These are phyloP conservation scores for Knoxia roxburghii DNA, from an alignment of 257 asterid species.

Conservation along the genomic window DNA sequence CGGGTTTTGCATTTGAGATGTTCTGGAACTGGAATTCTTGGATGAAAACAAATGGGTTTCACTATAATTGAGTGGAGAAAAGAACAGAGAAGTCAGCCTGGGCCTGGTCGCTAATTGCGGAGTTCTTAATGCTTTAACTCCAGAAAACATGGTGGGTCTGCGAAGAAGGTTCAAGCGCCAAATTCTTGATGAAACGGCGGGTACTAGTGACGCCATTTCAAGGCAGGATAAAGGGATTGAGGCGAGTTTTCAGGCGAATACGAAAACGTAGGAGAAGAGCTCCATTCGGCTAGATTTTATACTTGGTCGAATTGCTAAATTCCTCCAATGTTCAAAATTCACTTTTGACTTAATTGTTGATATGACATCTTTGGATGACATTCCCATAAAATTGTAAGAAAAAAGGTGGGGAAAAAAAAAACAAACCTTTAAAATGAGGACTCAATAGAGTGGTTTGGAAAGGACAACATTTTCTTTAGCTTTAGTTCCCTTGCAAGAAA, in stretches of 20 bases:
- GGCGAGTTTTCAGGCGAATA: background rate
- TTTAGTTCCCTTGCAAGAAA: too few species aligned
- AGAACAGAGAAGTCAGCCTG: background rate
- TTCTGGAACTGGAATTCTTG: background rate
- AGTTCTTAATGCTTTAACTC: slow-evolving; percentile 4
- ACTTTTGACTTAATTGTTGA: too few species aligned
- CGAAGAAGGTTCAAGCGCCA: slow-evolving; percentile 17
- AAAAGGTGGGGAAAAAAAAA: too few species aligned
- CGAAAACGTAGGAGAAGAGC: background rate
- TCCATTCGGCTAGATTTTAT: background rate
- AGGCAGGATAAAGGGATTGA: background rate
- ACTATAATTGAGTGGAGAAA: background rate
- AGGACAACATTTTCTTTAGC: too few species aligned
- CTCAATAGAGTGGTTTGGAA: too few species aligned
- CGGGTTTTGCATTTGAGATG: slow-evolving; percentile 14
- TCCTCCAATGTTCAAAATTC: too few species aligned
- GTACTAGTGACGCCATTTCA: slow-evolving; percentile 11
- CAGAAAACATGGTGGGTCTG: background rate
- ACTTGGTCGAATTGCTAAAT: background rate
- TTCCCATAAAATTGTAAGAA: too few species aligned
- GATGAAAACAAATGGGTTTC: background rate
- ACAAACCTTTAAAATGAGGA: too few species aligned
- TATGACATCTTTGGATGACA: too few species aligned
- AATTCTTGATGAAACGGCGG: slow-evolving; percentile 17
- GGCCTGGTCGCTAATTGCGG: background rate